These are phyloP conservation scores for Boletus pseudo-olivaceus DNA, from an alignment of 768 basidiomycete species.

Conservation along the genomic window DNA sequence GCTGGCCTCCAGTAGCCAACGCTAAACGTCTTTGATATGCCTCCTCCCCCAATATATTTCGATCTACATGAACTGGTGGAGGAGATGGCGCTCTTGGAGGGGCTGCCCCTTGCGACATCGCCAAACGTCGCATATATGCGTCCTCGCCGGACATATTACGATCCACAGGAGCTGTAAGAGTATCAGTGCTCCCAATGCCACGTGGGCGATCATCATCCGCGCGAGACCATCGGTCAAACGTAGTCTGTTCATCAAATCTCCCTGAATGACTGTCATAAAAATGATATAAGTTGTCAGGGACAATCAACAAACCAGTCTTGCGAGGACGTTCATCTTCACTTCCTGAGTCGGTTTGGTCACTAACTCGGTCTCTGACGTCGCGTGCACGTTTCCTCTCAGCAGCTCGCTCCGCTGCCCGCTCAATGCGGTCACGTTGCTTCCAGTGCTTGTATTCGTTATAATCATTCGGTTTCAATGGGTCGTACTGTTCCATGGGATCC, in stretches of 20 bases:
- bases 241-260: slow-evolving; percentile 36
- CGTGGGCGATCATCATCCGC: slow-evolving; percentile 45
- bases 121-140: slow-evolving; percentile 74
- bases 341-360: slow-evolving; percentile 63
- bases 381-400: slow-evolving; percentile 58
- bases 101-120: slow-evolving; percentile 49
- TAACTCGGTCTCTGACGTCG: slow-evolving; percentile 43
- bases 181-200: slow-evolving; percentile 17
- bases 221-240: slow-evolving; percentile 53
- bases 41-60: slow-evolving; percentile 67
- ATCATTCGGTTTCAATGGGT: slow-evolving; percentile 81
- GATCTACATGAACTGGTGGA: slow-evolving; percentile 40
- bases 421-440: slow-evolving; percentile 73
- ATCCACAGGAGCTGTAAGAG: slow-evolving; percentile 39
- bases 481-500: slow-evolving; percentile 80
- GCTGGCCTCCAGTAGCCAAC: slow-evolving; percentile 45
- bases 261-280: slow-evolving; percentile 31
- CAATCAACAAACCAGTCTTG: slow-evolving; percentile 54
- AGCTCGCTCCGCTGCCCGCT: slow-evolving; percentile 59
- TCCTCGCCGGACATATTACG: slow-evolving; percentile 68
- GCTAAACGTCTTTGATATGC: slow-evolving; percentile 73
- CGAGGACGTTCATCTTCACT: slow-evolving; percentile 66
- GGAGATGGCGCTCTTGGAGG: slow-evolving; percentile 25
- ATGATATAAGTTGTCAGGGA: not conserved
- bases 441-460: slow-evolving; percentile 85